Base-by-base conservation (phyloP, 768 basidiomycete species). In the Pulveroboletus frians region DNA sequence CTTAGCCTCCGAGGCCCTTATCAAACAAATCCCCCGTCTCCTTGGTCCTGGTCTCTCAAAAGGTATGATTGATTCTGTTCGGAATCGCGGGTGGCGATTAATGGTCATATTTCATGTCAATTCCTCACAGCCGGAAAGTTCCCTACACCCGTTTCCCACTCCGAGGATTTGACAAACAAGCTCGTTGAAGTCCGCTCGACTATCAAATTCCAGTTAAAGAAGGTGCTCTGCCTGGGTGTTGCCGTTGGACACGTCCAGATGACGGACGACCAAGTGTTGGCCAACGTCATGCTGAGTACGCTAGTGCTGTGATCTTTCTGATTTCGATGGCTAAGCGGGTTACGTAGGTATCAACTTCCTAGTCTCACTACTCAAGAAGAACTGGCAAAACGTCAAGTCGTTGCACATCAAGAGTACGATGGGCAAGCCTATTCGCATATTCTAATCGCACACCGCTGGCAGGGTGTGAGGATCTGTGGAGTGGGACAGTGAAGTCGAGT, bases 191-290 rank as follows among this genome's bases (percentile, higher is more conserved):
- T 99, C 60, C 88, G 91, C 68, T 95, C 92, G 59, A 98, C 95
- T 58, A 98, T 99, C 83, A 99, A 98, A 77, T 97, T 98, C 89
- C 95, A 97, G 80, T 83, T 98, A 48, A 97, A 97, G 83, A 93
- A 93, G 78, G 96, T 98, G 52, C 80, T 99, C 50, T 99, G 96
- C 76, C 78, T 99, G 75, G 96, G 93, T 76, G 95, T 98, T 58
- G 96, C 96, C 62, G 88, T 99, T 56, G 96, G 94, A 62, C 93
- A 99, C 74, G 80, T 95, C 70, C 80, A 95, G 69, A 97, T 99
- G 94, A 86, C 78, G 51, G 93, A 97, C 59, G 96, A 99, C 73
- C 92, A 97, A 73, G 88, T 98, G 55, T 80, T 98, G 60, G 88
- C 71, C 56, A 99, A 99, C 74, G 89, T 95, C 76, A 99, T 99